Percentiles rank a stretch among this genome's conserved stretches.
phyloP scores from a whole-genome alignment of 768 basidiomycete genomes.

The Trametes cinnabarina region DNA sequence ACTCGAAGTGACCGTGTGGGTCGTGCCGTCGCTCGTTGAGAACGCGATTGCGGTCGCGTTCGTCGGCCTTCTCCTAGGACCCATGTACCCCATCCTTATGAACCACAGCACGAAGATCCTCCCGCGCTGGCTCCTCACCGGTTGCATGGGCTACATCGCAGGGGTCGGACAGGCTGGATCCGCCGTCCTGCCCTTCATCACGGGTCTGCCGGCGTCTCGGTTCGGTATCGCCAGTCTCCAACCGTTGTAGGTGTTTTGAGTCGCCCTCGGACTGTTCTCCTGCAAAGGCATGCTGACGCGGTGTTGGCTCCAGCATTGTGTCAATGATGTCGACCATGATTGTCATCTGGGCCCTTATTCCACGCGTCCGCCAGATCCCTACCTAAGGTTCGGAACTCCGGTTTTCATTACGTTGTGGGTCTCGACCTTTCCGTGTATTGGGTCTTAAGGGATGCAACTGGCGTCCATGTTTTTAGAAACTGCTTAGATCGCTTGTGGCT shows the following conservation, averaged over 20 bases:
- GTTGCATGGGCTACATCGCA: slow-evolving; percentile 43
- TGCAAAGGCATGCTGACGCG: not conserved
- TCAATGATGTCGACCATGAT: slow-evolving; percentile 61
- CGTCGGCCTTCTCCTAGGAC: slow-evolving; percentile 43
- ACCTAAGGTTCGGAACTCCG: not conserved
- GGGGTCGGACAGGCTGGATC: slow-evolving; percentile 64
- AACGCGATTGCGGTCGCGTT: slow-evolving; percentile 46
- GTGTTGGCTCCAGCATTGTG: slow-evolving; percentile 41
- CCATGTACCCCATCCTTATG: slow-evolving; percentile 59
- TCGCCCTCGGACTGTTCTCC: not conserved
- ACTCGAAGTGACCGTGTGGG: slow-evolving; percentile 44
- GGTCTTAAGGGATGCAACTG: not conserved
- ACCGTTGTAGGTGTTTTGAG: slow-evolving; percentile 52
- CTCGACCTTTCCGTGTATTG: no score
- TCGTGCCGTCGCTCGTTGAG: slow-evolving; percentile 47
- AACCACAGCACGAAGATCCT: slow-evolving; percentile 66
- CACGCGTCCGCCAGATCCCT: slow-evolving; percentile 27
- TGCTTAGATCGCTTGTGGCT: no score
- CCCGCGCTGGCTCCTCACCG: slow-evolving; percentile 66
- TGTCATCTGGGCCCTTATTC: slow-evolving; percentile 52
- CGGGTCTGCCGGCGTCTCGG: slow-evolving; percentile 62
- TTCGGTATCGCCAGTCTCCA: slow-evolving; percentile 61
- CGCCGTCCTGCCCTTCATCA: slow-evolving; percentile 70
- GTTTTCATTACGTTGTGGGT: no score
- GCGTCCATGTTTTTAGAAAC: not conserved